Conservation (phyloP, 148 eudicot species). For the Cornus florida region DNA sequence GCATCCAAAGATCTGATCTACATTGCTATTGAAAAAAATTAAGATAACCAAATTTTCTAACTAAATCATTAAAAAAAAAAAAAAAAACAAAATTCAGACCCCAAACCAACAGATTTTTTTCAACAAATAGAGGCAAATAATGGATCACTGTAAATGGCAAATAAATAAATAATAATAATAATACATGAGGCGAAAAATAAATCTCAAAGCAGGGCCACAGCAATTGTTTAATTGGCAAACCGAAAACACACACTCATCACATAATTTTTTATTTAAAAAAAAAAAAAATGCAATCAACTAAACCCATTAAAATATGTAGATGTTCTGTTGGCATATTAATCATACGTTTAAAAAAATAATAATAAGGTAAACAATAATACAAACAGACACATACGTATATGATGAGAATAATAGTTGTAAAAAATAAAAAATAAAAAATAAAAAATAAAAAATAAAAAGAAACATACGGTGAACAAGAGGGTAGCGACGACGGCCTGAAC, state of each 20-base stretch:
- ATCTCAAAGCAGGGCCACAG: not conserved
- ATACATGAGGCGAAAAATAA: too few species aligned
- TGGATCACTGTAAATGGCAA: not conserved
- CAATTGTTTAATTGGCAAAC: not conserved
- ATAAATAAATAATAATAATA: not conserved
- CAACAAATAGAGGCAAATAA: not conserved
- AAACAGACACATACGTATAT: not conserved
- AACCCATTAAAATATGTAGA: too few species aligned
- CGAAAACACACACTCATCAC: not conserved
- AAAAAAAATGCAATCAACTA: too few species aligned
- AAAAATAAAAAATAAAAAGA: not conserved
- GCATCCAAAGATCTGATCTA: not conserved
- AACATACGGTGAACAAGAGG: constrained; percentile 62
- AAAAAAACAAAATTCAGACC: not conserved
- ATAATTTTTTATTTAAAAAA: too few species aligned
- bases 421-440: not conserved
- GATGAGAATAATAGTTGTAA: not conserved
- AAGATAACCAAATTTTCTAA: not conserved
- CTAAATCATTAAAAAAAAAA: not conserved
- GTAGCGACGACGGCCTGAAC: constrained; percentile 77
- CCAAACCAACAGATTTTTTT: not conserved
- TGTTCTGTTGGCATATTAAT: not conserved
- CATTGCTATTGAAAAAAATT: not conserved
- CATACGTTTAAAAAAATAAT: not conserved
- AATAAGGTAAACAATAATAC: not conserved